Percentiles rank a stretch among this genome's conserved stretches.
Conservation (phyloP, 805 yeast genomes). For the Lachancea cidri region DNA sequence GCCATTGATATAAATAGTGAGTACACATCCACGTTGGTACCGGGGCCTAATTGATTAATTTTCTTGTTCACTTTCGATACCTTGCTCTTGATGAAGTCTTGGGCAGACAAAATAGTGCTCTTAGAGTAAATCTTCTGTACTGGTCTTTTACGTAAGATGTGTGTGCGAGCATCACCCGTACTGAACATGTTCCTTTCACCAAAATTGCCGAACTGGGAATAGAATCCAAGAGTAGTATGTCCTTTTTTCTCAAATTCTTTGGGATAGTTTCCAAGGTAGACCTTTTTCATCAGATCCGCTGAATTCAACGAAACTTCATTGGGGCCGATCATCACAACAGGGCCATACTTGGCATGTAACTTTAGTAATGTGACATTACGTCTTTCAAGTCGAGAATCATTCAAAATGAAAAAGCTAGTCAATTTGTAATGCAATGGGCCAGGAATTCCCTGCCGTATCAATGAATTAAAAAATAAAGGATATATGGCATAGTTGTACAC, state of each 20-base stretch:
- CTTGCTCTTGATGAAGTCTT: constrained; percentile 32
- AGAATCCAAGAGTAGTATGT: constrained; percentile 37
- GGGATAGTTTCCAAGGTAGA: constrained; percentile 54
- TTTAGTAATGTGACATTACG: constrained; percentile 45
- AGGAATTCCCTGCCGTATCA: constrained; percentile 41
- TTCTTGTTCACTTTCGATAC: constrained; percentile 27
- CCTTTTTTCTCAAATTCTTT: constrained; percentile 25
- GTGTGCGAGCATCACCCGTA: constrained; percentile 44
- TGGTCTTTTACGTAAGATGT: constrained; percentile 38
- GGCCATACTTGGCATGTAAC: constrained; percentile 54
- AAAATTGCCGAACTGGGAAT: constrained; percentile 55
- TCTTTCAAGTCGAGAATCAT: constrained; percentile 42
- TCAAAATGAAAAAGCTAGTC: constrained; percentile 38
- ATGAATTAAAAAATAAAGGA: constrained; percentile 47
- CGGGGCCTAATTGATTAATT: constrained; percentile 18
- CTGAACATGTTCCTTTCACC: constrained; percentile 58
- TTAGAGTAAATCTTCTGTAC: constrained; percentile 44
- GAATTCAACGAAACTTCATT: constrained; percentile 56
- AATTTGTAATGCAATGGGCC: constrained; percentile 54
- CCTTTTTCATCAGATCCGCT: constrained; percentile 44
- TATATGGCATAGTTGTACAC: constrained; percentile 36
- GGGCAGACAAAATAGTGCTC: constrained; percentile 35
- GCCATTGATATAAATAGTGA: constrained; percentile 66
- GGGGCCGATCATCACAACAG: constrained; percentile 58
- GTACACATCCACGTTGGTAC: constrained; percentile 46